These are phyloP conservation scores for Trichaptum fuscoviolaceum DNA, from an alignment of 768 basidiomycete species.

Conservation along the genomic window DNA sequence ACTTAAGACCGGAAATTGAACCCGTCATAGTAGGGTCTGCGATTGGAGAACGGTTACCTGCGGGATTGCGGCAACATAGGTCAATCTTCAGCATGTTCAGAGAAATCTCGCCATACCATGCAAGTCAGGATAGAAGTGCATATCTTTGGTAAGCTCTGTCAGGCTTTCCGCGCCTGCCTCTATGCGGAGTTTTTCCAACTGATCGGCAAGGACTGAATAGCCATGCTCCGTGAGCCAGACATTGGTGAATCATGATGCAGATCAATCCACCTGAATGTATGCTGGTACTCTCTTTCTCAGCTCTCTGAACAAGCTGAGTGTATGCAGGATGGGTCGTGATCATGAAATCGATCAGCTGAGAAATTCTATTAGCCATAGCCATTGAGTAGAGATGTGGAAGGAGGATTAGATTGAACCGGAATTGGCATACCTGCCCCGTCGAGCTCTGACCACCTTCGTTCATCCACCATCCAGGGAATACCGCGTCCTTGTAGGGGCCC, in stretches of 20 bases:
- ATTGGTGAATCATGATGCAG: neutral
- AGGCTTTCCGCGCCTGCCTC: conserved; percentile 53
- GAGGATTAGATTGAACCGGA: neutral
- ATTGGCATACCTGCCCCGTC: conserved; percentile 71
- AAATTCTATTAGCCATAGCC: conserved; percentile 1
- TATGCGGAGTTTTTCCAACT: conserved; percentile 59
- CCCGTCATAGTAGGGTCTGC: conserved; percentile 96
- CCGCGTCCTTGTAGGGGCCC: conserved; percentile 87
- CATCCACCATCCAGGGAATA: conserved; percentile 98
- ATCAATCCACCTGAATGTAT: conserved; percentile 46
- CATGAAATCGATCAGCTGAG: conserved; percentile 88
- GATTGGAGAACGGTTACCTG: conserved; percentile 94
- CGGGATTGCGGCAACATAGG: conserved; percentile 1
- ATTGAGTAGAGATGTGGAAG: too few species aligned
- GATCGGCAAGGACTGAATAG: conserved; percentile 64
- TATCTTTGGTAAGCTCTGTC: conserved; percentile 82
- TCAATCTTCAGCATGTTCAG: neutral
- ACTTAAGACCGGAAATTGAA: conserved; percentile 79
- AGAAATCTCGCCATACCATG: conserved; percentile 50
- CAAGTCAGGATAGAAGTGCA: conserved; percentile 94
- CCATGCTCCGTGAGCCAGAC: conserved; percentile 3
- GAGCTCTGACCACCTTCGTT: conserved; percentile 99
- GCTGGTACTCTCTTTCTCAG: conserved; percentile 52
- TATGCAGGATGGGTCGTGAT: conserved; percentile 90
- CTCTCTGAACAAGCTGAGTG: conserved; percentile 55